Percentiles rank a stretch among this genome's conserved stretches.
These are phyloP conservation scores for Flaveria sonorensis DNA, from an alignment of 129 eudicot genomes.

Conservation along the genomic window DNA sequence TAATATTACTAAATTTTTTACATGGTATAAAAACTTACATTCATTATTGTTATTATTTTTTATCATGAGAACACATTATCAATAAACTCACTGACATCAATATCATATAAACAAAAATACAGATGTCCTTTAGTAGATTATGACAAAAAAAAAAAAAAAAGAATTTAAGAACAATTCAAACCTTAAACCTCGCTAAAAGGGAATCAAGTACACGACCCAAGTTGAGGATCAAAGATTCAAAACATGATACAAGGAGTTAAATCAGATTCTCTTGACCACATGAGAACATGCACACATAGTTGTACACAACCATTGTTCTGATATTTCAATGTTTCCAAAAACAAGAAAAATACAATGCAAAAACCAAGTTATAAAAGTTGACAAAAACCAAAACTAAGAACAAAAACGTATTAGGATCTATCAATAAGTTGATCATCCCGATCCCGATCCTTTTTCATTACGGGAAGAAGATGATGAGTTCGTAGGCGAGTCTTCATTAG, in stretches of 20 bases:
- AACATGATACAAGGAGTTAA: background rate
- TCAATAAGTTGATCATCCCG: background rate
- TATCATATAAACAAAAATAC: too few relatives aligned
- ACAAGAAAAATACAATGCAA: slow-evolving; percentile 11
- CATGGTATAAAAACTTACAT: too few relatives aligned
- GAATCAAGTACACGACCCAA: background rate
- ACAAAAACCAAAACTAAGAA: slow-evolving; percentile 7
- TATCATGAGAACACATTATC: too few relatives aligned
- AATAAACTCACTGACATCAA: too few relatives aligned
- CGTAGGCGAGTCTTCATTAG: slow-evolving; percentile 35
- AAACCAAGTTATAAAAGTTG: slow-evolving; percentile 10
- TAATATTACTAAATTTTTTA: too few relatives aligned
- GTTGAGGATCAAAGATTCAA: background rate
- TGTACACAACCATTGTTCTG: slow-evolving; percentile 24
- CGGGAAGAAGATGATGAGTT: slow-evolving; percentile 14
- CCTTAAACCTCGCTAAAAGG: too few relatives aligned
- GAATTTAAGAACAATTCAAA: too few relatives aligned
- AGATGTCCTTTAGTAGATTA: too few relatives aligned
- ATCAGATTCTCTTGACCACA: background rate
- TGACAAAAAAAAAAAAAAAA: too few relatives aligned
- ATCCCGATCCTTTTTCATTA: background rate
- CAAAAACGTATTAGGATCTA: slow-evolving; percentile 11
- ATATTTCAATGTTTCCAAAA: slow-evolving; percentile 20
- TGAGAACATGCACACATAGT: slow-evolving; percentile 15
- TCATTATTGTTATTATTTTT: too few relatives aligned